phyloP scores from a whole-genome alignment of 176 grass and related monocot genomes.

The Melocanna baccifera region DNA sequence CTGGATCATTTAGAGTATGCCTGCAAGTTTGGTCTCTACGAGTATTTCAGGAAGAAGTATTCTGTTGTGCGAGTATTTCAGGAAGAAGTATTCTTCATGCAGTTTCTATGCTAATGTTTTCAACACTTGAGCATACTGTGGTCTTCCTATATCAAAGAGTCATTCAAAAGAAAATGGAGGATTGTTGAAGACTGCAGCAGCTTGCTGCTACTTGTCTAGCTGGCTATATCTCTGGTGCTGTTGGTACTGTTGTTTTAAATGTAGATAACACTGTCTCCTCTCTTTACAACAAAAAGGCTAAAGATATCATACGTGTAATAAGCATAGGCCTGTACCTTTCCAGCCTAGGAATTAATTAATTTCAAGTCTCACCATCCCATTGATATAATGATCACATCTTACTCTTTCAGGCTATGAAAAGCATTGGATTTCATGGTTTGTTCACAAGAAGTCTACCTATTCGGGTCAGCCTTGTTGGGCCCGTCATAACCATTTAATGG shows the following conservation, averaged over 20 bases:
- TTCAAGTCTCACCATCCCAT: background rate
- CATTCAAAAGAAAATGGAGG: background rate
- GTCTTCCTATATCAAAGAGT: too few relatives aligned
- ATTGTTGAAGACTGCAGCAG: too few relatives aligned
- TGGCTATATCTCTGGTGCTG: background rate
- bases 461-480: too few relatives aligned
- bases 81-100: slow-evolving; percentile 34
- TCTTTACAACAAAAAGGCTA: background rate
- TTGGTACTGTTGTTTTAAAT: slow-evolving; percentile 40
- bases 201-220: background rate
- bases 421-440: too few relatives aligned
- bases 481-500: too few relatives aligned
- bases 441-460: too few relatives aligned
- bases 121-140: background rate
- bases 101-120: slow-evolving; percentile 38
- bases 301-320: background rate
- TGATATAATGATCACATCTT: slow-evolving; percentile 22
- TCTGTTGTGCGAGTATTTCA: too few relatives aligned
- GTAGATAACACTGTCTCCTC: too few relatives aligned
- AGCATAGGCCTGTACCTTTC: background rate
- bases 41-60: too few relatives aligned
- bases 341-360: background rate
- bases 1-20: background rate
- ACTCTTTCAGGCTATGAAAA: slow-evolving; percentile 43
- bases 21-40: too few relatives aligned